Evolutionary conservation across 805 yeast genomes (phyloP).

Genomic region (Pichia occidentalis): DNA sequence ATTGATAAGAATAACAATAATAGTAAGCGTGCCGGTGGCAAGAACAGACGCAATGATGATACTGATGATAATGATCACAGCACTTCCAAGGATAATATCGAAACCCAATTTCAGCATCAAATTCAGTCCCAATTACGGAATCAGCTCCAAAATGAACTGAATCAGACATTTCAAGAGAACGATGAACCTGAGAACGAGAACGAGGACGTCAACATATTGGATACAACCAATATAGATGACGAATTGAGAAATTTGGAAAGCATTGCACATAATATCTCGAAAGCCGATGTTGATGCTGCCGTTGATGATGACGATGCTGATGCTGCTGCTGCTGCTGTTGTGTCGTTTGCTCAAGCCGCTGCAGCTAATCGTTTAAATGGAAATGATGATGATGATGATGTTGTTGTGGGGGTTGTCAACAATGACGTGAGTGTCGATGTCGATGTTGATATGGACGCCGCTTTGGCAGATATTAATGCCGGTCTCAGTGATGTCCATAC

Average conservation of each 20-base stretch:
- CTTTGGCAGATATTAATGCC: not conserved
- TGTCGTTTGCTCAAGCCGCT: slow-evolving; percentile 7
- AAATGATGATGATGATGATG: slow-evolving; percentile 10
- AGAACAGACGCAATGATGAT: not conserved
- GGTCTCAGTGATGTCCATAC: not conserved
- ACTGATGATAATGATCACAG: not conserved
- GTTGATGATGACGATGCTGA: slow-evolving; percentile 9
- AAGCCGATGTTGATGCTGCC: slow-evolving; percentile 1
- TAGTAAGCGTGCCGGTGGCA: not conserved
- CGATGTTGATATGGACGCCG: slow-evolving; percentile 7
- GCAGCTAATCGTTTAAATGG: slow-evolving; percentile 1
- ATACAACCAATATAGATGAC: slow-evolving; percentile 14
- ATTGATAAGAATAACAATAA: not conserved
- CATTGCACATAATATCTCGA: not conserved
- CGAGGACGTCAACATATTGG: slow-evolving; percentile 2
- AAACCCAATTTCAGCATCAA: slow-evolving; percentile 9
- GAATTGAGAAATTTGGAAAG: slow-evolving; percentile 14
- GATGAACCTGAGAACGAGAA: not conserved
- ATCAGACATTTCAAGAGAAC: not conserved
- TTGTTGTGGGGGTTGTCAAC: slow-evolving; percentile 10
- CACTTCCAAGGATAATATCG: not conserved
- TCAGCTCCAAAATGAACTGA: slow-evolving; percentile 5
- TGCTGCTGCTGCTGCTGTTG: slow-evolving; percentile 8
- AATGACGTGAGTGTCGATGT: too few relatives aligned
- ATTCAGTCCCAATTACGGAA: slow-evolving; percentile 10